Percentiles rank a stretch among this genome's conserved stretches.
These are phyloP conservation scores for Elasticomyces elasticus DNA, from an alignment of 495 filamentous ascomycete species.

Conservation along the genomic window DNA sequence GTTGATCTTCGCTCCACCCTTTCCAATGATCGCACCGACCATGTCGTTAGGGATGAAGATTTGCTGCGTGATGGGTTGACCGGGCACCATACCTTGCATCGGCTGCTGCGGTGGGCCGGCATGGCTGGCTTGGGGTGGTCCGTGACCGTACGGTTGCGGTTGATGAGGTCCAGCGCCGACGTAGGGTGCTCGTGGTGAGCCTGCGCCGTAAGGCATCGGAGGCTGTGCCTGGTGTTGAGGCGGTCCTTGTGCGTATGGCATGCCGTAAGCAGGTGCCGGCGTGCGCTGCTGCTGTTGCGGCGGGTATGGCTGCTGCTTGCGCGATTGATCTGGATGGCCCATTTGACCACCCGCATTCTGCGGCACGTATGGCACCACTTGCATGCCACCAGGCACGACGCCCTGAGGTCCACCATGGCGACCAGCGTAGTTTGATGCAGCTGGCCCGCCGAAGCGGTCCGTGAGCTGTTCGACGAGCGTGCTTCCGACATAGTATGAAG, in stretches of 20 bases:
- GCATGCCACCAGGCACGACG: constrained; percentile 91
- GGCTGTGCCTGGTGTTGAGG: constrained; percentile 52
- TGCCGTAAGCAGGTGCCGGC: constrained; percentile 30
- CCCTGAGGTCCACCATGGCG: constrained; percentile 87
- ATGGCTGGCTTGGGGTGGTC: constrained; percentile 40
- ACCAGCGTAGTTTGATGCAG: constrained; percentile 92
- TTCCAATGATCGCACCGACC: constrained; percentile 98
- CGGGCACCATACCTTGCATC: constrained; percentile 65
- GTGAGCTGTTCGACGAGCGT: constrained; percentile 93
- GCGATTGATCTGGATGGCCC: constrained; percentile 78
- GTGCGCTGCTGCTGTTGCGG: constrained; percentile 61
- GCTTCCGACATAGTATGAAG: constrained; percentile 94
- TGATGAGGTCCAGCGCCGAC: constrained; percentile 68
- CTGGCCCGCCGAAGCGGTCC: constrained; percentile 88
- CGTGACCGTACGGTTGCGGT: constrained; percentile 52
- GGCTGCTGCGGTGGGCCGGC: constrained; percentile 49
- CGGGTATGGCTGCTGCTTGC: constrained; percentile 54
- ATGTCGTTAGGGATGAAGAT: constrained; percentile 99
- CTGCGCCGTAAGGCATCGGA: constrained; percentile 61
- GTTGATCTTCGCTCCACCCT: constrained; percentile 98
- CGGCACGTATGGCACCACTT: constrained; percentile 90
- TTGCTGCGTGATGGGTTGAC: constrained; percentile 88
- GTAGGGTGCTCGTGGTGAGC: constrained; percentile 56
- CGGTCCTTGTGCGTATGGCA: constrained; percentile 56
- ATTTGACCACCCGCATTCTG: constrained; percentile 86